Conservation (phyloP, 192 early-diverging fungal genomes). For the Funneliformis geosporum region DNA sequence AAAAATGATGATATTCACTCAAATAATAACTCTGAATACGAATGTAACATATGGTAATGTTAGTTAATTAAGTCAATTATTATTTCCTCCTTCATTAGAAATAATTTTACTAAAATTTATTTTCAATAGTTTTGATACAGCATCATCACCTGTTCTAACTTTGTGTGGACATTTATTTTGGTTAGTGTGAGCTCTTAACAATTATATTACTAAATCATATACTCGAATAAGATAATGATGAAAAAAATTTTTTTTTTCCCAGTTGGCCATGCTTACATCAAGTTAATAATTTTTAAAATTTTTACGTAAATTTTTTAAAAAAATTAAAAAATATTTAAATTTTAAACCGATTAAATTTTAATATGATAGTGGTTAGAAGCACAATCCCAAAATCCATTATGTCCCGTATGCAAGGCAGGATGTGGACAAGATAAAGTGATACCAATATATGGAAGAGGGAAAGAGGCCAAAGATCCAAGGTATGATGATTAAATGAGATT, state of each 20-base stretch:
- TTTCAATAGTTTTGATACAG: slow-evolving; percentile 68
- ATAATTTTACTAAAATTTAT: neutral
- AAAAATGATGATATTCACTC: neutral
- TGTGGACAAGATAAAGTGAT: slow-evolving; percentile 83
- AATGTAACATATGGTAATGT: slow-evolving; percentile 33
- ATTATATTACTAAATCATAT: neutral
- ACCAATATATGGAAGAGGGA: slow-evolving; percentile 79
- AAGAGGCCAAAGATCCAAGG: slow-evolving; percentile 75
- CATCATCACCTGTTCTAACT: slow-evolving; percentile 72
- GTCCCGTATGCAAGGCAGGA: slow-evolving; percentile 84
- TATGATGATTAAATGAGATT: slow-evolving; percentile 27
- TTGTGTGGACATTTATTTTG: slow-evolving; percentile 82
- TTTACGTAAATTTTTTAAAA: neutral
- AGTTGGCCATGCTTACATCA: slow-evolving; percentile 33
- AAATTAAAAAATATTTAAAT: neutral
- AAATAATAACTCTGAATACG: slow-evolving; percentile 21
- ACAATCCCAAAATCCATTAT: slow-evolving; percentile 68
- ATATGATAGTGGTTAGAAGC: slow-evolving; percentile 72
- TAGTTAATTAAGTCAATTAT: neutral
- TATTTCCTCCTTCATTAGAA: neutral
- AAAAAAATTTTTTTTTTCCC: neutral
- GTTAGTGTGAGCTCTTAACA: slow-evolving; percentile 36
- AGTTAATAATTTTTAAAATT: slow-evolving; percentile 9
- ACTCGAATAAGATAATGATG: neutral
- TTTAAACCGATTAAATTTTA: neutral